A percentile compares a stretch with the other conserved stretches of the same genome.
Evolutionary conservation across 208 protist species (phyloP).

Genomic region (Leishmania turanica): DNA sequence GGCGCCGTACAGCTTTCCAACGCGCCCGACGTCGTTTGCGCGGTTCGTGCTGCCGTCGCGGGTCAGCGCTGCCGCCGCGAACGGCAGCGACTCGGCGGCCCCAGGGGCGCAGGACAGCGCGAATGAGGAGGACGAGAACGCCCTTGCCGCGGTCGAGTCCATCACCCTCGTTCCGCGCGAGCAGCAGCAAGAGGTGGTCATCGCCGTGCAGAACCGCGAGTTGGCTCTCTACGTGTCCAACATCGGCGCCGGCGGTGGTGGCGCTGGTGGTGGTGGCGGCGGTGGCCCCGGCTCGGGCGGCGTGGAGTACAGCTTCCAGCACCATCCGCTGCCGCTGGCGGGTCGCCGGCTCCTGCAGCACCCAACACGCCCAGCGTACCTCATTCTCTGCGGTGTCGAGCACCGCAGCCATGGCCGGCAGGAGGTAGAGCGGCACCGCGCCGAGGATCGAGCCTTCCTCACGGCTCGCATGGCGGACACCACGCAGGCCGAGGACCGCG

Average conservation of each 20-base stretch:
- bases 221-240: slow-evolving; percentile 66
- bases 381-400: slow-evolving; percentile 61
- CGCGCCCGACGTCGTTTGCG: slow-evolving; percentile 57
- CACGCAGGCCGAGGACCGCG: not conserved
- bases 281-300: slow-evolving; percentile 28
- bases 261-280: not conserved
- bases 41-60: slow-evolving; percentile 49
- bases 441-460: slow-evolving; percentile 26
- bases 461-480: slow-evolving; percentile 9
- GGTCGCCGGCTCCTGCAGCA: slow-evolving; percentile 71
- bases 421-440: slow-evolving; percentile 37
- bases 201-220: slow-evolving; percentile 61
- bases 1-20: slow-evolving; percentile 75
- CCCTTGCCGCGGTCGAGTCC: slow-evolving; percentile 12
- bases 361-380: slow-evolving; percentile 62
- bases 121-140: slow-evolving; percentile 12
- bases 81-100: not conserved
- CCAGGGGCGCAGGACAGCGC: slow-evolving; percentile 15
- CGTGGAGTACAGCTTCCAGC: slow-evolving; percentile 75
- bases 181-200: slow-evolving; percentile 58
- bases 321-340: slow-evolving; percentile 60
- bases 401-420: slow-evolving; percentile 59
- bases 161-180: slow-evolving; percentile 24
- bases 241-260: slow-evolving; percentile 19
- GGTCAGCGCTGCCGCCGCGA: slow-evolving; percentile 4